Percentiles rank a stretch among this genome's conserved stretches.
phyloP scores from a whole-genome alignment of 2,329 filamentous ascomycete species.

The Fusarium cyanostomum region DNA sequence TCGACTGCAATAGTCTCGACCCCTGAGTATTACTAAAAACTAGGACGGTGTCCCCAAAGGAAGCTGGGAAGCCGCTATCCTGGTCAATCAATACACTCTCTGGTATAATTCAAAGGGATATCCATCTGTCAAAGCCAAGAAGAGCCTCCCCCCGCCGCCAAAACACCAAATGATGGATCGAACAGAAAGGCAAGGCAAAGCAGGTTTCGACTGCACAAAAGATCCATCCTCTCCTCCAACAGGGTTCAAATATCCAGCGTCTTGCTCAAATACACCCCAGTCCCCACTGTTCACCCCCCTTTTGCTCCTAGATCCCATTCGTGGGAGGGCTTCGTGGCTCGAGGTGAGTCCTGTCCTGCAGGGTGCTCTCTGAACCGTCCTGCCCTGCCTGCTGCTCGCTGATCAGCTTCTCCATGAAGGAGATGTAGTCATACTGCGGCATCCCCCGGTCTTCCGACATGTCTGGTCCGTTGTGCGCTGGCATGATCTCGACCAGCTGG shows the following conservation, averaged over 20 bases:
- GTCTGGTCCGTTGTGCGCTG: constrained; percentile 83
- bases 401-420: constrained; percentile 93
- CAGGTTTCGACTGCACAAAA: constrained; percentile 19
- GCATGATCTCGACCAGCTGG: constrained; percentile 88
- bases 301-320: constrained; percentile 46
- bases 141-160: constrained; percentile 13
- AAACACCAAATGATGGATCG: constrained; percentile 35
- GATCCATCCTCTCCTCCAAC: constrained; percentile 2
- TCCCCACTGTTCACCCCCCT: background rate
- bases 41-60: constrained; percentile 3
- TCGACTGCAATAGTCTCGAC: constrained; percentile 8
- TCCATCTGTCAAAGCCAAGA: constrained; percentile 35
- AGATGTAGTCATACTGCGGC: constrained; percentile 94
- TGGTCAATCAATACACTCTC: constrained; percentile 22
- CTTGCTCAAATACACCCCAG: constrained; percentile 19
- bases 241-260: constrained; percentile 11
- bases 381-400: constrained; percentile 50
- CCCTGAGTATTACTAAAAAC: constrained; percentile 31
- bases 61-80: constrained; percentile 26
- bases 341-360: constrained; percentile 49
- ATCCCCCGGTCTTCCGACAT: constrained; percentile 84
- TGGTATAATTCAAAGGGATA: constrained; percentile 43
- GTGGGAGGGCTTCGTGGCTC: constrained; percentile 45
- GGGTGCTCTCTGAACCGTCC: constrained; percentile 43
- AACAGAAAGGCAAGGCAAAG: constrained; percentile 27